Evolutionary conservation across 2,329 filamentous ascomycete genomes (phyloP), one percentile per base, ranked within the genome.

Genomic region (Dactylonectria macrodidyma): DNA sequence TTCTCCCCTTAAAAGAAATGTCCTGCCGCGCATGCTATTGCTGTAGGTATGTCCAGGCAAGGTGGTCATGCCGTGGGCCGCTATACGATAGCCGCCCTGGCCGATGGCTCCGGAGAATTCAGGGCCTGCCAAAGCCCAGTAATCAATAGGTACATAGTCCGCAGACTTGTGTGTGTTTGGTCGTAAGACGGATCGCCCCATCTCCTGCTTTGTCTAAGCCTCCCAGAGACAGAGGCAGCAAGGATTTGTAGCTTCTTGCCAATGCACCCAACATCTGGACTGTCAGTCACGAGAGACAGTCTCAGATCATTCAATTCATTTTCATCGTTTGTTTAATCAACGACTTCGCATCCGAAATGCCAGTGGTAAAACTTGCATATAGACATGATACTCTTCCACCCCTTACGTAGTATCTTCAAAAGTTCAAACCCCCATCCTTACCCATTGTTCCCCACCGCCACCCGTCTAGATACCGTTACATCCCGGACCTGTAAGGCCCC

Each of bases 121-220:
- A 36, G 47, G 30, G 26, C 38, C 59, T 54, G 36, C 34, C 36
- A 47, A 36, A 54, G 24, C 34, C 24, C 38, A 26, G 22, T 12
- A 22, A 16, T 14, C 19, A 56, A 30, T 26, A 30, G 3, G 3
- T 56, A 30, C 54, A 30, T 16, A 6, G 19, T 19, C 19, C 51
- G 26, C 26, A 30, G 26, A 30, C 7, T 30, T 30, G 26, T 36
- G 33, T 6, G 30, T 36, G 7, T 46, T 52, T 54, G 26, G 52
- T 62, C 54, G 54, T 62, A 46, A 59, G 64, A 59, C n/a, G 22
- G 10, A 59, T 62, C 50, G 64, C 41, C 59, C 59, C 64, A 62
- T 66, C 19, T 14, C 22, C 47, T 33, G 11, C 26, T 41, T 24
- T 34, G n/a, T 47, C 50, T 52, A 47, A 19, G 59, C 12, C 36